phyloP scores from a whole-genome alignment of 257 asterid species.

The Salvia miltiorrhiza region DNA sequence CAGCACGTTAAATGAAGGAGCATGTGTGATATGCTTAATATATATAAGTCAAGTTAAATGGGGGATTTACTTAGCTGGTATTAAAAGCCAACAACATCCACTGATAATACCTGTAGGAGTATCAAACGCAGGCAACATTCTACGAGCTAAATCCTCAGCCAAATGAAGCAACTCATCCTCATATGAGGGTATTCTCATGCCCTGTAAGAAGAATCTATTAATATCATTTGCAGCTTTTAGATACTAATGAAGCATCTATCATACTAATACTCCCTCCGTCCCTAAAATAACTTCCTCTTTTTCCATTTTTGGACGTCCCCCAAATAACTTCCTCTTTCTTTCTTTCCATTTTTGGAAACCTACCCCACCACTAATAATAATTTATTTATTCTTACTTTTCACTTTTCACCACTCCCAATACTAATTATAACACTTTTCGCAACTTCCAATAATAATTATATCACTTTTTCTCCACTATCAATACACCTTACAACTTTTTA shows the following conservation, averaged over 20 bases:
- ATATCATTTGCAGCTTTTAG: neutral
- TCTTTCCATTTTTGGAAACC: too few species aligned
- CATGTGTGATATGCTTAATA: neutral
- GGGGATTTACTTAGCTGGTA: neutral
- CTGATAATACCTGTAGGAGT: slow-evolving; percentile 84
- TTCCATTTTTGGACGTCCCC: too few species aligned
- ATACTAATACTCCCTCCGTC: too few species aligned
- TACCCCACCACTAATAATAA: too few species aligned
- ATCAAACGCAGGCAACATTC: slow-evolving; percentile 97
- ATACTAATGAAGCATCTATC: neutral
- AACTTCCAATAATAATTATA: too few species aligned
- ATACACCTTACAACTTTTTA: too few species aligned
- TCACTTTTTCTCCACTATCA: too few species aligned
- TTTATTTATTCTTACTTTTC: too few species aligned
- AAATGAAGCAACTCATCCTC: slow-evolving; percentile 80
- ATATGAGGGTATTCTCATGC: slow-evolving; percentile 89
- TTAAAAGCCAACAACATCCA: slow-evolving; percentile 10
- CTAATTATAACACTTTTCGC: too few species aligned
- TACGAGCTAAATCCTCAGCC: slow-evolving; percentile 90
- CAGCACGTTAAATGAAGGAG: neutral
- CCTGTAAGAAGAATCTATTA: slow-evolving; percentile 46
- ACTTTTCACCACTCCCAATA: too few species aligned
- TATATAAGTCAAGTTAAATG: neutral
- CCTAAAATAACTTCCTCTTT: too few species aligned
- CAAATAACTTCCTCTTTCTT: too few species aligned